Percentiles rank a stretch among this genome's conserved stretches.
These are phyloP conservation scores for Botrytis squamosa DNA, from an alignment of 2,329 filamentous ascomycete genomes.

Conservation along the genomic window DNA sequence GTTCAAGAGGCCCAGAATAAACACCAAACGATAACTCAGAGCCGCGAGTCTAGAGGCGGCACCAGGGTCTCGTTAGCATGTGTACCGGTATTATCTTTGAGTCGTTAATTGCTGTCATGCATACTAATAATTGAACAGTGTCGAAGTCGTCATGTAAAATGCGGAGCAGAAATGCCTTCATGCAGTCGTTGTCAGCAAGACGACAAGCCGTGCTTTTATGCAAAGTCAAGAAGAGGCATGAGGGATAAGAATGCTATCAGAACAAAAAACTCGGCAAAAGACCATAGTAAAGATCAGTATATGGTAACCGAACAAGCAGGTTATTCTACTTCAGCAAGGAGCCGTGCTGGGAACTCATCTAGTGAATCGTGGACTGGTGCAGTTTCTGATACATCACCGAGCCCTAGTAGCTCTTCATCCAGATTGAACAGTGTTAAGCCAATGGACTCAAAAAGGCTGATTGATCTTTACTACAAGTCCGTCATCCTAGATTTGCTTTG, in stretches of 20 bases:
- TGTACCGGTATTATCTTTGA: slow-evolving; percentile 43
- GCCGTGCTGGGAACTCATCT: slow-evolving; percentile 16
- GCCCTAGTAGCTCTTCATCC: slow-evolving; percentile 27
- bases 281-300: slow-evolving; percentile 21
- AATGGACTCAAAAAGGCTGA: slow-evolving; percentile 30
- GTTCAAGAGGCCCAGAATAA: slow-evolving; percentile 11
- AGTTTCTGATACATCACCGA: slow-evolving; percentile 26
- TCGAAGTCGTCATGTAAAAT: slow-evolving; percentile 46
- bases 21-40: slow-evolving; percentile 2
- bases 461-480: slow-evolving; percentile 34
- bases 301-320: slow-evolving; percentile 6
- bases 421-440: slow-evolving; percentile 21
- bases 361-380: slow-evolving; percentile 24
- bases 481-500: slow-evolving; percentile 11
- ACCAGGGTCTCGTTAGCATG: slow-evolving; percentile 47
- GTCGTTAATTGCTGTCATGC: background rate
- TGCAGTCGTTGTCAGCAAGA: slow-evolving; percentile 45
- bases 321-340: background rate
- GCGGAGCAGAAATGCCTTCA: slow-evolving; percentile 46
- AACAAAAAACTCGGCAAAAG: slow-evolving; percentile 26
- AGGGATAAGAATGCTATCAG: slow-evolving; percentile 31
- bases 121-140: slow-evolving; percentile 28
- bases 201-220: slow-evolving; percentile 48
- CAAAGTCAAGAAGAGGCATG: slow-evolving; percentile 48
- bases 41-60: slow-evolving; percentile 26